phyloP scores from a whole-genome alignment of 345 rosid species.

The Ceriops tagal region DNA sequence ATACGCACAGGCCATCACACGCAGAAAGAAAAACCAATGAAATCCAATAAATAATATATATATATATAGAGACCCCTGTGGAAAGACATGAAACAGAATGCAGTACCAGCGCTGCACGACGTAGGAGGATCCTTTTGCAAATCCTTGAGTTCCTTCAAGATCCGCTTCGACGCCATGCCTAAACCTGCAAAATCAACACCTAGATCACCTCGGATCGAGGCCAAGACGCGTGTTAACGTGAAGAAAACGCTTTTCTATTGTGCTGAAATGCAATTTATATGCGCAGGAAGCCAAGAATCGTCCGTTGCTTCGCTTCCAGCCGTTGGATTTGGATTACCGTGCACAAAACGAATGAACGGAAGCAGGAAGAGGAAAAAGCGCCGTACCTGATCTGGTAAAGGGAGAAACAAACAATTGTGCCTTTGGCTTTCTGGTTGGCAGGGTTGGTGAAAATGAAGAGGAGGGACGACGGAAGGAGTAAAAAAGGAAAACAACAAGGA shows the following conservation, averaged over 20 bases:
- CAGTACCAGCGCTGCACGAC: slow-evolving; percentile 6
- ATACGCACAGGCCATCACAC: too few relatives aligned
- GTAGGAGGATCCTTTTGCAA: slow-evolving; percentile 4
- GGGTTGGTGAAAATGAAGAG: not conserved
- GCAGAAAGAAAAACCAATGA: too few relatives aligned
- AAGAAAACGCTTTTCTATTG: too few relatives aligned
- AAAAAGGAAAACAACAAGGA: not conserved
- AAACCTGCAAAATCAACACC: not conserved
- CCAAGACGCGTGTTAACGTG: not conserved
- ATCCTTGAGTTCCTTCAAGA: slow-evolving; percentile 7
- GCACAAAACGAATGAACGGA: too few relatives aligned
- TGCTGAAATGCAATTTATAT: too few relatives aligned
- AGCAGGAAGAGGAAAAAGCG: too few relatives aligned
- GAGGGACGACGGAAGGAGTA: slow-evolving; percentile 2
- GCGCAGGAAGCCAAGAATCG: too few relatives aligned
- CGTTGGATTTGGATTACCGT: too few relatives aligned
- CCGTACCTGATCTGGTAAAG: too few relatives aligned
- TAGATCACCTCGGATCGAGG: not conserved
- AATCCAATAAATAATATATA: not conserved
- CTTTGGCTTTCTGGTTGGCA: not conserved
- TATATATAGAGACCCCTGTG: too few relatives aligned
- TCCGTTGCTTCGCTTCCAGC: too few relatives aligned
- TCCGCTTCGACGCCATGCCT: slow-evolving; percentile 4
- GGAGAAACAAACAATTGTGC: too few relatives aligned
- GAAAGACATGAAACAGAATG: not conserved